Conservation (phyloP, 768 basidiomycete genomes). For the Kwoniella dejecticola region DNA sequence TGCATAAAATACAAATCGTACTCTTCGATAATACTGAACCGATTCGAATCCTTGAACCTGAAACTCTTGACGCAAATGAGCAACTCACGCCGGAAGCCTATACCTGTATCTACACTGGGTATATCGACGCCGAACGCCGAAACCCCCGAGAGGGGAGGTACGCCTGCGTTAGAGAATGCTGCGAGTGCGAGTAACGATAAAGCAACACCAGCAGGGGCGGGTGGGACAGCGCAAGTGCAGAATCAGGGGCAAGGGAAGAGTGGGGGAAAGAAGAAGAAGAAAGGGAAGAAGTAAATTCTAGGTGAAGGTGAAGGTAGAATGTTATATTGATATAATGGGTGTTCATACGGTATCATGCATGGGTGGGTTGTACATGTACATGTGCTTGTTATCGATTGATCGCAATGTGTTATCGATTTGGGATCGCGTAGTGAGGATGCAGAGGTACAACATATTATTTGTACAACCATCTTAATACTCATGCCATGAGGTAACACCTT, state of each 20-base stretch:
- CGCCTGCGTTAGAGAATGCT: constrained; percentile 24
- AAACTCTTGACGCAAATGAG: constrained; percentile 60
- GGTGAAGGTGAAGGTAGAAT: too few species aligned
- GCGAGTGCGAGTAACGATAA: not conserved
- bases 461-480: too few species aligned
- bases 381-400: not conserved
- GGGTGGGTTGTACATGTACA: not conserved
- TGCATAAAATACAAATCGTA: constrained; percentile 95
- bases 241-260: constrained; percentile 26
- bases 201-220: constrained; percentile 6
- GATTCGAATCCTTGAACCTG: constrained; percentile 88
- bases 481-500: too few species aligned
- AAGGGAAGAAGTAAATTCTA: constrained; percentile 49
- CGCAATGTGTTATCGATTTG: not conserved
- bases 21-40: constrained; percentile 91
- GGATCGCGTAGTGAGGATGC: too few species aligned
- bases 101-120: constrained; percentile 9
- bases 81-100: constrained; percentile 22
- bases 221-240: constrained; percentile 8
- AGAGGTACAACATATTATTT: too few species aligned
- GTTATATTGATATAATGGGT: too few species aligned
- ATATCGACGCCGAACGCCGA: constrained; percentile 13
- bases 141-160: constrained; percentile 36
- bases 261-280: constrained; percentile 56
- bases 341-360: constrained; percentile 1